A percentile compares a stretch with the other conserved stretches of the same genome.
Evolutionary conservation across 306 rosid species (phyloP).

Genomic region (Gleditsia sinensis): DNA sequence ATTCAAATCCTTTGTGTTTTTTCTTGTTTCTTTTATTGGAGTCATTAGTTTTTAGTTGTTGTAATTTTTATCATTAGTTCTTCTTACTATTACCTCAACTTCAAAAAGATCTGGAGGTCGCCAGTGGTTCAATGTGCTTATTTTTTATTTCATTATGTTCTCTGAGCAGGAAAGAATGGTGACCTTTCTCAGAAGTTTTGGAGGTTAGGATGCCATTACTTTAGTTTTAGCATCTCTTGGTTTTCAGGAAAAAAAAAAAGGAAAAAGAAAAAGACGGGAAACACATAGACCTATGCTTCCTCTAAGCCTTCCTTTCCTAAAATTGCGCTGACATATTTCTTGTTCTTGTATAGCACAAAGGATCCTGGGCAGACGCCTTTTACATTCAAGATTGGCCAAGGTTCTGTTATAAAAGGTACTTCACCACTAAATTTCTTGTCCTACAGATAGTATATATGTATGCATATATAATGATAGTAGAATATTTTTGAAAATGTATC

Average conservation of each 20-base stretch:
- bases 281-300: background rate
- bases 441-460: background rate
- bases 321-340: background rate
- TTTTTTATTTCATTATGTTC: background rate
- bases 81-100: background rate
- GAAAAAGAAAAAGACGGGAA: background rate
- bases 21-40: background rate
- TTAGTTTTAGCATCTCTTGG: background rate
- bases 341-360: slow-evolving; percentile 66
- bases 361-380: slow-evolving; percentile 89
- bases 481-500: background rate
- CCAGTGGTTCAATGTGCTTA: background rate
- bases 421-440: background rate
- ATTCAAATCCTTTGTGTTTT: background rate
- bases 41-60: background rate
- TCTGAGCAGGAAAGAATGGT: slow-evolving; percentile 67
- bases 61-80: background rate
- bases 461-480: background rate
- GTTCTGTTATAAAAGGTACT: slow-evolving; percentile 84
- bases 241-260: background rate
- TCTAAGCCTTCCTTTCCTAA: background rate
- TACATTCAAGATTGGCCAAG: slow-evolving; percentile 81
- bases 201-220: slow-evolving; percentile 53
- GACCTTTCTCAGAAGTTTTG: slow-evolving; percentile 88
- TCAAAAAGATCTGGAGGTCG: background rate